Evolutionary conservation across 2,329 filamentous ascomycete genomes (phyloP).

Genomic region (Canariomyces notabilis): DNA sequence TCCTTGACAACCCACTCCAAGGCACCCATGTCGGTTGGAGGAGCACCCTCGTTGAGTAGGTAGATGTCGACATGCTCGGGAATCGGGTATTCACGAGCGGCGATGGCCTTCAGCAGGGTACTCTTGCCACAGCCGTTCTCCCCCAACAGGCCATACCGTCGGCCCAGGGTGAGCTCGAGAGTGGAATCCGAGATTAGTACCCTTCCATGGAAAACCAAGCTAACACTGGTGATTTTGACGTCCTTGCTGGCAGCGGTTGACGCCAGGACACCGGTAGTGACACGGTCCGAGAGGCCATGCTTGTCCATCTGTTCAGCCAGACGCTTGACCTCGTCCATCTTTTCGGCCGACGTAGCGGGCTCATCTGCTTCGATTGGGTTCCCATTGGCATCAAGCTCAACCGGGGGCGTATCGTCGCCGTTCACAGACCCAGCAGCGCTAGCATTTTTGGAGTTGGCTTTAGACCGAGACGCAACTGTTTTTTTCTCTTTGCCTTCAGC

Average conservation of each 20-base stretch:
- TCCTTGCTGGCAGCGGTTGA: conserved; percentile 83
- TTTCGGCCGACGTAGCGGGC: conserved; percentile 65
- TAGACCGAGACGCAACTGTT: conserved; percentile 61
- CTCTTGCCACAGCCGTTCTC: conserved; percentile 99
- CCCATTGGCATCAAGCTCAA: conserved; percentile 61
- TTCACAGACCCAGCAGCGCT: conserved; percentile 63
- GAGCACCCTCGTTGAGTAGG: conserved; percentile 93
- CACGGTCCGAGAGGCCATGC: conserved; percentile 91
- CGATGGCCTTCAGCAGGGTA: conserved; percentile 93
- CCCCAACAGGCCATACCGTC: conserved; percentile 89
- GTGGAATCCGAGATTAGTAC: conserved; percentile 93
- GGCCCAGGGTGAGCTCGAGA: conserved; percentile 86
- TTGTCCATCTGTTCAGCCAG: conserved; percentile 92
- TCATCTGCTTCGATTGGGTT: conserved; percentile 52
- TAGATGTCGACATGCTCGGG: conserved; percentile 98
- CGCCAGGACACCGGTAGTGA: conserved; percentile 92
- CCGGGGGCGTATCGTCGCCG: conserved; percentile 63
- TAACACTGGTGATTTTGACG: conserved; percentile 92
- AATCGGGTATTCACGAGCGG: conserved; percentile 88
- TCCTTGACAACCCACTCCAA: conserved; percentile 96
- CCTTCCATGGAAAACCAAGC: conserved; percentile 94
- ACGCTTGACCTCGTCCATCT: conserved; percentile 78
- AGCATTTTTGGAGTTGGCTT: conserved; percentile 61
- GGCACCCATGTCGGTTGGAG: conserved; percentile 80
- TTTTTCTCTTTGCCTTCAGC: conserved; percentile 68